A percentile compares a stretch with the other conserved stretches of the same genome.
Conservation (phyloP, 202 grass and related monocot genomes). For the Digitaria exilis region DNA sequence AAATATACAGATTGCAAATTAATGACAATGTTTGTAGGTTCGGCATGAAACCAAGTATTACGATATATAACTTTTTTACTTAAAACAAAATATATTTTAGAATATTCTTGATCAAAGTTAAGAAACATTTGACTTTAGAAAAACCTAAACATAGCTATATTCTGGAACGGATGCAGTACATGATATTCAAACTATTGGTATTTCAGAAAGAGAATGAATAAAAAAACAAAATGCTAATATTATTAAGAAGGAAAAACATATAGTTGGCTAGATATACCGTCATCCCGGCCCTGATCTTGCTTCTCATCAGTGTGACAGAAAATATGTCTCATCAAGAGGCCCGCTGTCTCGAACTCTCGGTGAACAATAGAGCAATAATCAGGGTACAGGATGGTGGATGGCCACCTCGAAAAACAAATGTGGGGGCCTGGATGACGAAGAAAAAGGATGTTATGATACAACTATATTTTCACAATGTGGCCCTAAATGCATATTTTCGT, state of each 20-base stretch:
- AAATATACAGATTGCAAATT: too few species aligned
- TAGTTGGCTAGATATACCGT: neutral
- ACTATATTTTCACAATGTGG: neutral
- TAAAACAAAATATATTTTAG: too few species aligned
- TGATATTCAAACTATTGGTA: neutral
- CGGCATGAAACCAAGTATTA: too few species aligned
- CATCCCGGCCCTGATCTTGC: neutral
- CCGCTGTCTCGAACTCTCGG: neutral
- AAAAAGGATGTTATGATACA: neutral
- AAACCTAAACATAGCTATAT: too few species aligned
- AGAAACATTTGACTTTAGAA: neutral
- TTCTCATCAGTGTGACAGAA: slow-evolving; percentile 10
- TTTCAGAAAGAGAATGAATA: neutral
- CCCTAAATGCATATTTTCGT: neutral
- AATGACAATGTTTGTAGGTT: too few species aligned
- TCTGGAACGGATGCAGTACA: neutral
- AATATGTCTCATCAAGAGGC: slow-evolving; percentile 14
- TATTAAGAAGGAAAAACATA: too few species aligned
- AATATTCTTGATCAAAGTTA: too few species aligned
- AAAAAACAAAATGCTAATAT: neutral
- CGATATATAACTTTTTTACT: too few species aligned
- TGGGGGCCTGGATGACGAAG: neutral
- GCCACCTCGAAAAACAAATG: neutral
- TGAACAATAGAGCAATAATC: slow-evolving; percentile 21
- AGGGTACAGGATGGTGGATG: neutral